Evolutionary conservation across 768 basidiomycete species (phyloP).

Genomic region (Leccinum longicurvipes): DNA sequence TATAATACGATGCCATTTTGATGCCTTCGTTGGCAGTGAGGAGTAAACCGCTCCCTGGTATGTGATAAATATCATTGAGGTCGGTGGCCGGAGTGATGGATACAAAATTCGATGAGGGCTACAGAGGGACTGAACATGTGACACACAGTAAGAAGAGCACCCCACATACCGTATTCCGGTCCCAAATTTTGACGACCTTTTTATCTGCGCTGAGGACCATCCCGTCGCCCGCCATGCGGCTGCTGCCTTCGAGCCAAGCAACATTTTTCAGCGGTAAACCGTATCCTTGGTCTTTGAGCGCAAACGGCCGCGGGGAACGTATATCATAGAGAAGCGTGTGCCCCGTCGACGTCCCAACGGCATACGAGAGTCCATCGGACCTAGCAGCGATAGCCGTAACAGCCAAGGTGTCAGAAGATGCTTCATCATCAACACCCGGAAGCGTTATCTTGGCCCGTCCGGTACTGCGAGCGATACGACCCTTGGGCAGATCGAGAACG

Average conservation of each 20-base stretch:
- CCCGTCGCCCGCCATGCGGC: slow-evolving; percentile 79
- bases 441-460: slow-evolving; percentile 29
- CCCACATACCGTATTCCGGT: slow-evolving; percentile 67
- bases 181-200: slow-evolving; percentile 98
- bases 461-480: slow-evolving; percentile 45
- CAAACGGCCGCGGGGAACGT: slow-evolving; percentile 77
- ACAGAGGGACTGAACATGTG: background rate
- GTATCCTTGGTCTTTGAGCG: slow-evolving; percentile 95
- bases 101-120: slow-evolving; percentile 85
- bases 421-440: slow-evolving; percentile 34
- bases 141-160: background rate
- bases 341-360: slow-evolving; percentile 92
- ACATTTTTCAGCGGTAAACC: slow-evolving; percentile 85
- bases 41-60: slow-evolving; percentile 85
- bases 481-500: slow-evolving; percentile 55
- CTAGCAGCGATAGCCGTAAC: slow-evolving; percentile 86
- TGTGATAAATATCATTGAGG: slow-evolving; percentile 86
- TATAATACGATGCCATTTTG: slow-evolving; percentile 90
- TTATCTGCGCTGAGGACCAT: slow-evolving; percentile 91
- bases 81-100: slow-evolving; percentile 90
- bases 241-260: slow-evolving; percentile 86
- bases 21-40: slow-evolving; percentile 97
- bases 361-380: slow-evolving; percentile 87
- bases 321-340: slow-evolving; percentile 95
- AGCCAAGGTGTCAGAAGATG: slow-evolving; percentile 34